Conservation (phyloP, 805 yeast species). For the Monosporozyma solicola region DNA sequence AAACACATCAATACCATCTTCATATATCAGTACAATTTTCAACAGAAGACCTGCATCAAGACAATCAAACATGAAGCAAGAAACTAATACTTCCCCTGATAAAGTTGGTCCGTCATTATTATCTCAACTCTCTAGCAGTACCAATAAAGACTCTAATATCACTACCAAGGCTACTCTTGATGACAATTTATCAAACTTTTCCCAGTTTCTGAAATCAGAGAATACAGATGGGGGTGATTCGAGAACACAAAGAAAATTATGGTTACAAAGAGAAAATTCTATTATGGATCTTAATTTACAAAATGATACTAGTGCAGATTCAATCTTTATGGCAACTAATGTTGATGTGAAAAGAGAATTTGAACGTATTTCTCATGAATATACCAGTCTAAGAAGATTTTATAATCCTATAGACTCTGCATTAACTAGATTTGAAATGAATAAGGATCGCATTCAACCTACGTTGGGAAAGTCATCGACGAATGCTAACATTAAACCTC, state of each 20-base stretch:
- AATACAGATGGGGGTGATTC: slow-evolving; percentile 40
- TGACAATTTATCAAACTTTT: slow-evolving; percentile 35
- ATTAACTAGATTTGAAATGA: slow-evolving; percentile 39
- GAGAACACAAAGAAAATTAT: slow-evolving; percentile 73
- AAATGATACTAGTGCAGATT: slow-evolving; percentile 18
- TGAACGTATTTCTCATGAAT: slow-evolving; percentile 70
- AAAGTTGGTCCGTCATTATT: slow-evolving; percentile 1
- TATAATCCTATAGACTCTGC: slow-evolving; percentile 63
- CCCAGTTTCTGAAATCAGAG: slow-evolving; percentile 34
- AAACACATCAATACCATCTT: background rate
- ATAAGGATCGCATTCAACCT: slow-evolving; percentile 1
- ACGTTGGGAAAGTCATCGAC: background rate
- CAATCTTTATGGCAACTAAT: slow-evolving; percentile 36
- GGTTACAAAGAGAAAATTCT: slow-evolving; percentile 75
- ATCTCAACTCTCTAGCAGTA: slow-evolving; percentile 3
- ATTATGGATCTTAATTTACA: slow-evolving; percentile 43
- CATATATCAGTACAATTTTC: slow-evolving; percentile 1
- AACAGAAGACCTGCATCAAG: background rate
- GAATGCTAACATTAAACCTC: slow-evolving; percentile 2
- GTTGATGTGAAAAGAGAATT: slow-evolving; percentile 63
- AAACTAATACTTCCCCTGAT: background rate
- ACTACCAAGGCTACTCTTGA: background rate
- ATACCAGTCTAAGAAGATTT: slow-evolving; percentile 57
- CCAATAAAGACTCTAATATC: background rate
- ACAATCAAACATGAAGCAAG: background rate